Evolutionary conservation across 495 filamentous ascomycete species (phyloP).

Genomic region (Annulohypoxylon bovei): DNA sequence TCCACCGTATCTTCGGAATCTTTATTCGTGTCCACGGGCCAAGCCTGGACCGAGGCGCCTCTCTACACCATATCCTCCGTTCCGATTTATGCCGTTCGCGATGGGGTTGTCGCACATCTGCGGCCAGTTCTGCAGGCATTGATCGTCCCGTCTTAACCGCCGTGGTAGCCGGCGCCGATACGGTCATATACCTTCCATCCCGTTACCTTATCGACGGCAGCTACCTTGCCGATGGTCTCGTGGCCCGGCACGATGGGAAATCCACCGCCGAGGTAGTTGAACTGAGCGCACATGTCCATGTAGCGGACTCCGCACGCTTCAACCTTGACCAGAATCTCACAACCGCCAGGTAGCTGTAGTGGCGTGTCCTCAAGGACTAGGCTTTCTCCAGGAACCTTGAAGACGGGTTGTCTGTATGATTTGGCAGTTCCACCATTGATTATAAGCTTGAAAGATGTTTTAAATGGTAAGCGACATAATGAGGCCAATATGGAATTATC

Average conservation of each 20-base stretch:
- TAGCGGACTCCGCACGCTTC: slow-evolving; percentile 57
- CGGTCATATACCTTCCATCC: slow-evolving; percentile 57
- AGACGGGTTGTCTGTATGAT: slow-evolving; percentile 52
- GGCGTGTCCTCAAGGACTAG: slow-evolving; percentile 47
- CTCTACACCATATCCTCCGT: slow-evolving; percentile 62
- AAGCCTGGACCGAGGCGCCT: slow-evolving; percentile 64
- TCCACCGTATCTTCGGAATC: slow-evolving; percentile 71
- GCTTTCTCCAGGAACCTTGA: slow-evolving; percentile 42
- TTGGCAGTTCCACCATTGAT: slow-evolving; percentile 53
- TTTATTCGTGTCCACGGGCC: slow-evolving; percentile 66
- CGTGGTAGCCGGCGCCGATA: slow-evolving; percentile 59
- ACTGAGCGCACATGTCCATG: slow-evolving; percentile 50
- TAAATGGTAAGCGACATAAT: neutral
- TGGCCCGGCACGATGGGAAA: slow-evolving; percentile 62
- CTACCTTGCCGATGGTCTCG: slow-evolving; percentile 61
- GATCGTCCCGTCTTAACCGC: slow-evolving; percentile 52
- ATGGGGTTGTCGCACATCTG: slow-evolving; percentile 63
- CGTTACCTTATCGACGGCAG: slow-evolving; percentile 54
- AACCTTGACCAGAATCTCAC: slow-evolving; percentile 56
- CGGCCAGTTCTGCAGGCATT: slow-evolving; percentile 57
- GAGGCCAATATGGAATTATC: too few species aligned
- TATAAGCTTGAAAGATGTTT: neutral
- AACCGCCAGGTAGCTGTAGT: slow-evolving; percentile 41
- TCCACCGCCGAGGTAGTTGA: slow-evolving; percentile 47
- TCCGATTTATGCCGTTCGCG: slow-evolving; percentile 61